These are phyloP conservation scores for Phytophthora pseudosyringae DNA, from an alignment of 352 stramenopile species.

Conservation along the genomic window DNA sequence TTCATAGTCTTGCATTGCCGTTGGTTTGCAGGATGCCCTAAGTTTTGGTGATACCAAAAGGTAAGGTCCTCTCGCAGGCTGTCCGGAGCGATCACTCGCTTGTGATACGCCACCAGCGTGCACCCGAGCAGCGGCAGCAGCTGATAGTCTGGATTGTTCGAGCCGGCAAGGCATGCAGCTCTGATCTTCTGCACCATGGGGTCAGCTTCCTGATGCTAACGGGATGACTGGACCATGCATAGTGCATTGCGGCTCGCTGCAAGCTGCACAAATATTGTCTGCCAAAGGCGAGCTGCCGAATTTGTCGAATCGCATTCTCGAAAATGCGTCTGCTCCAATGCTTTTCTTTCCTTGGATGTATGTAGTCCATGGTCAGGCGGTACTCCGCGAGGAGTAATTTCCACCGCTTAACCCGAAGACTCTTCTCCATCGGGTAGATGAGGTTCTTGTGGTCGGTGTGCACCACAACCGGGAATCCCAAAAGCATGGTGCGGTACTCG, in stretches of 20 bases:
- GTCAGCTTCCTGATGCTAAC: conserved; percentile 5
- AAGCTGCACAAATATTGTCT: not conserved
- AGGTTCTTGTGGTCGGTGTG: conserved; percentile 17
- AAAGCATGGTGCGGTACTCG: conserved; percentile 10
- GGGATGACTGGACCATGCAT: conserved; percentile 14
- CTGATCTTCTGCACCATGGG: conserved; percentile 9
- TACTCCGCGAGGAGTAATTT: conserved; percentile 10
- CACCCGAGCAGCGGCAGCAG: not conserved
- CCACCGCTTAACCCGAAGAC: conserved; percentile 7
- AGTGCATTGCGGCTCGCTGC: not conserved
- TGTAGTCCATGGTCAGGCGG: not conserved
- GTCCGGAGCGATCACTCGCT: conserved; percentile 1
- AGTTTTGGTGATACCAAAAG: not conserved
- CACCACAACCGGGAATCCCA: conserved; percentile 10
- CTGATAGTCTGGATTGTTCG: conserved; percentile 11
- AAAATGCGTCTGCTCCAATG: conserved; percentile 3
- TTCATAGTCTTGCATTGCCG: not conserved
- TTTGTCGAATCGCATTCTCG: not conserved
- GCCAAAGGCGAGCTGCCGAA: too few relatives aligned
- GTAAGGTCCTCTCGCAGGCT: conserved; percentile 1
- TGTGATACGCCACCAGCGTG: conserved; percentile 1
- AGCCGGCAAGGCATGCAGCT: conserved; percentile 2
- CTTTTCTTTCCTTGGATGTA: conserved; percentile 1
- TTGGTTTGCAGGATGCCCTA: not conserved
- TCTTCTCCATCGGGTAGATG: too few relatives aligned